Evolutionary conservation across 306 rosid genomes (phyloP), one percentile per base, ranked within the genome.

Genomic region (Quercus mongolica): DNA sequence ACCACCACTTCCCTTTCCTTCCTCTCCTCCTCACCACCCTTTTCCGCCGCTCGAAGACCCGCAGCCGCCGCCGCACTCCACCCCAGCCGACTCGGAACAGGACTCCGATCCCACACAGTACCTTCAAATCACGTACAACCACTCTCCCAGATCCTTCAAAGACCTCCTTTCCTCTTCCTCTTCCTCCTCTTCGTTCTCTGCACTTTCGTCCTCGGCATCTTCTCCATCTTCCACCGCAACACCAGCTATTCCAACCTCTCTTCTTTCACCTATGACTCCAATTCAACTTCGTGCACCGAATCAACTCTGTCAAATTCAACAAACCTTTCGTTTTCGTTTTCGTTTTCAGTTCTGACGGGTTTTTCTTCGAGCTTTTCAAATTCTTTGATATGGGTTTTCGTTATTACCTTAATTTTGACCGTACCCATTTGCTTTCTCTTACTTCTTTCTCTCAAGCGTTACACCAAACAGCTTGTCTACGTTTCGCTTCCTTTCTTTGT

Each of bases 391-490:
- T 92, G 98, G 99, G 87, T 94, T 8, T 91, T 95, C 12, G 94
- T 92, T 1, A 57, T 76, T 14, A 95, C 99, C 11, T 82, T 92
- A 56, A 4, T 91, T 26, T 51, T 92, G 35, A 91, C 92, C 76
- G 4, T 87, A 6, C 99, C 99, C 77, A 74, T 92, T 25, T 90
- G 97, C 74, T 83, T 90, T 44, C 51, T 64, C 1, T 70, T 95
- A 14, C 97, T 95, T 38, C 72, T 91, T 52, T 79, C 70, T 28
- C 96, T 95, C 75, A 95, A 92, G 83, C 90, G 70, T 80, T 95
- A 92, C 56, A 86, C 99, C 71, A 92, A 91, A 77, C 97, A 92
- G 56, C 73, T 95, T 41, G 97, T 95, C 76, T 95, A 95, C 78
- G 89, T 73, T 3, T 71, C 88, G 0, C 81, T 95, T 18, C 99